These are phyloP conservation scores for Cymodocea nodosa DNA, from an alignment of 116 monocot genomes.

Conservation along the genomic window DNA sequence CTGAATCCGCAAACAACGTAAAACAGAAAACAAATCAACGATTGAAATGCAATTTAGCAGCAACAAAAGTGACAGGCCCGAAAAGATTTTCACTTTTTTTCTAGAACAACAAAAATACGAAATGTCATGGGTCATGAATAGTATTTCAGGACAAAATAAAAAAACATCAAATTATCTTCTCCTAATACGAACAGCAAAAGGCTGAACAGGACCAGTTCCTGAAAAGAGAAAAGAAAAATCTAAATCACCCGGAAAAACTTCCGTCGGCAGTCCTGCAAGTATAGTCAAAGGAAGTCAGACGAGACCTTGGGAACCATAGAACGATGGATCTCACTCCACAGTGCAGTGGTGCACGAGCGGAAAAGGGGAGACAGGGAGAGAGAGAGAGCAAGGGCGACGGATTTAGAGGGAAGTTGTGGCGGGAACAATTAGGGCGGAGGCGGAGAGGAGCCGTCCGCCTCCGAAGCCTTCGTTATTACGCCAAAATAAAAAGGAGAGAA, in stretches of 20 bases:
- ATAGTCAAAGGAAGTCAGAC: background rate
- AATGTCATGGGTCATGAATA: no score
- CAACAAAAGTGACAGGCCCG: no score
- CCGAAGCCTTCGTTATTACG: no score
- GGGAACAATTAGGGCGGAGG: no score
- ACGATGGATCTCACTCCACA: slow-evolving; percentile 5
- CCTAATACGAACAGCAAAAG: background rate
- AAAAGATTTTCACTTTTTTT: no score
- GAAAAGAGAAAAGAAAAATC: background rate
- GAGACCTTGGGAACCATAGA: slow-evolving; percentile 16
- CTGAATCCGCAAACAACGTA: background rate
- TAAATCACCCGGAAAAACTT: background rate
- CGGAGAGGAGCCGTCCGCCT: no score
- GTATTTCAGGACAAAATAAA: no score
- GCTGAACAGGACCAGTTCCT: background rate
- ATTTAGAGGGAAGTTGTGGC: background rate
- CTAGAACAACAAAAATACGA: no score
- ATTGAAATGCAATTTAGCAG: no score
- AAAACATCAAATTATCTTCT: background rate
- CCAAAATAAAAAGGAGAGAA: no score
- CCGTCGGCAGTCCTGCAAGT: background rate
- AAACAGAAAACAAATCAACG: no score
- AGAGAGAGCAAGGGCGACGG: background rate
- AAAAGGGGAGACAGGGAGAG: background rate
- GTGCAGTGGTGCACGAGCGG: slow-evolving; percentile 6